Base-by-base conservation (phyloP, 2,329 filamentous ascomycete genomes). In the Onygenales sp. region DNA sequence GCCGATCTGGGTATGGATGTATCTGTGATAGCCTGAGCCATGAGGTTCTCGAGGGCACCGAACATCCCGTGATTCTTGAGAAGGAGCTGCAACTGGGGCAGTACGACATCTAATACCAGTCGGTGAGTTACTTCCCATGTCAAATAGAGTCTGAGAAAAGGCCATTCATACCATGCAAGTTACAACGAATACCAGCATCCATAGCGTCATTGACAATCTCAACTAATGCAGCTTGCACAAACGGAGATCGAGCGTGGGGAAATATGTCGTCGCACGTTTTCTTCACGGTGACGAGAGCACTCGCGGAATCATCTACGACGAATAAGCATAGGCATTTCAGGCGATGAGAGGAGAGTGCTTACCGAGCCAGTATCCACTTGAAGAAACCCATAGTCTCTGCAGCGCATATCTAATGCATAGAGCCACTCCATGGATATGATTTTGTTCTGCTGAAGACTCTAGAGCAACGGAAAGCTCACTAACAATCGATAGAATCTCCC, bases 331-430 rank as follows among this genome's bases (percentile, higher is more conserved):
- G 1, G 39, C 43, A 36, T 27, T 2, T 9, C 66, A 52, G 63
- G 49, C 8, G n/a, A 51, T 52, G 31, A 5, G 39, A 13, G 9
- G 46, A 1, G 27, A 45, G 17, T 8, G 56, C 64, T 56, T 60
- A 71, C 69, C 64, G 11, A 58, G 63, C 67, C 69, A 72, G 31
- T 68, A 63, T 10, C 64, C 61, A 42, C 62, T 55, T 1, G 67
- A 63, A 1, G 64, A 65, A 10, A 62, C 62, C 36, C 65, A 65
- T 50, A 69, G 61, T 36, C 69, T 64, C 11, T 66, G 65, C 46
- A 73, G 57, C 27, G 70, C 60, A 57, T 70, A 73, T 33, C 65
- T 66, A 33, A 69, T 63, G 58, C 67, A 71, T 4, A 76, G 62
- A 6, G 67, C 57, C 17, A 61, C 64, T n/a, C 72, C 73, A 56